Base-by-base conservation (phyloP, 2,329 filamentous ascomycete genomes). In the Aspergillus ustus region DNA sequence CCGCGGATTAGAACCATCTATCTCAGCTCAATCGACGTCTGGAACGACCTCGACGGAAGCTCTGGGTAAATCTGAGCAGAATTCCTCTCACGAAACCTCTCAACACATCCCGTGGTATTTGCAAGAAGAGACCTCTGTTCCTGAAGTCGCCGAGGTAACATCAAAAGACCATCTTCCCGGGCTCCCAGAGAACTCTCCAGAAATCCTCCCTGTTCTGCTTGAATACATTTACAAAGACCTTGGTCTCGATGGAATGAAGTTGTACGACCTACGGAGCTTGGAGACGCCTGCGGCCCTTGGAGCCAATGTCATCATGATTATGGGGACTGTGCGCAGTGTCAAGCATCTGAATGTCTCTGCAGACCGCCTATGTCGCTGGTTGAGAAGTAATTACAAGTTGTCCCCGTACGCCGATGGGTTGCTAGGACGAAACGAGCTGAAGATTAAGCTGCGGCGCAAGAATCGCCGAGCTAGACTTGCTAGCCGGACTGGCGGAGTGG, bases 261-360 rank as follows among this genome's bases (percentile, higher is more conserved):
- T 99, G 6, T 82, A 97, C 52, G 95, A 99, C 72, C 83, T 99
- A 34, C 91, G 95, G 60, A 81, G 86, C 43, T 83, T 98, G 53
- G 91, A 97, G 69, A 93, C 93, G 0, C 91, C 93, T 0, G 89
- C 94, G 0, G 93, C 93, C 0, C 84, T 99, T 1, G 95, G 95
- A 1, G 87, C 91, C 2, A 93, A 94, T 70, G 84, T 97, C 29
- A 84, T 99, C 57, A 98, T 98, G 95, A 79, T 99, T 31, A 87
- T 99, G 66, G 93, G 91, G 45, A 97, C 93, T 8, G 92, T 94
- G 15, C 89, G 95, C 61, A 96, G 92, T 70, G 92, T 97, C 76
- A 93, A 94, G 56, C 95, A 99, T 79, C 82, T 99, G 40, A 94
- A 97, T 72, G 90, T 97, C 22, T 92, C 92, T 1, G 92, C 93